Conservation (phyloP, 176 grass and related monocot species). For the Cenchrus americanus region DNA sequence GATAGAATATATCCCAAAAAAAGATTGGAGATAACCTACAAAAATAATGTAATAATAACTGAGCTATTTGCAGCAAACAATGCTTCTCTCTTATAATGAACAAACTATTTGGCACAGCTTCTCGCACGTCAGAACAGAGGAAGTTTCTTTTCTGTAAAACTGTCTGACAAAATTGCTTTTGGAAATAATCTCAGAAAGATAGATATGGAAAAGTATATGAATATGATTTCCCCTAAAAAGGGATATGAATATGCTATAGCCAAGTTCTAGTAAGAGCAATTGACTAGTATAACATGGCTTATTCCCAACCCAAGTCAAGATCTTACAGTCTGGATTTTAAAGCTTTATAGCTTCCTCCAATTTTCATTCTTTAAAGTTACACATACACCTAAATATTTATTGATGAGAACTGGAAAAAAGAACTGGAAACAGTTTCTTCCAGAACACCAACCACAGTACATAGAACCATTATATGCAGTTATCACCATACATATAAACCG, state of each 20-base stretch:
- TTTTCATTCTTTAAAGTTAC: neutral
- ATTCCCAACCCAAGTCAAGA: neutral
- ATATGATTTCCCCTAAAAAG: neutral
- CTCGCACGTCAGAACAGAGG: neutral
- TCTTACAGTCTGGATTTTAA: neutral
- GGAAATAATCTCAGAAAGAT: neutral
- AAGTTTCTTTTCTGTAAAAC: neutral
- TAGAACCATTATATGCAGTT: neutral
- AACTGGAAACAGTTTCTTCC: neutral
- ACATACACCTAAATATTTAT: neutral
- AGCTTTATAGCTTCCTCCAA: neutral
- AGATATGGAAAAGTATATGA: neutral
- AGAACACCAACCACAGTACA: neutral
- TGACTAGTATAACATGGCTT: neutral
- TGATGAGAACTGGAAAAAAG: neutral
- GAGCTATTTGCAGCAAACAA: neutral
- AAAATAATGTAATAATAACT: neutral
- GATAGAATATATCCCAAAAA: constrained; percentile 69
- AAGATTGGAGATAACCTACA: constrained; percentile 62
- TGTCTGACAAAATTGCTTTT: neutral
- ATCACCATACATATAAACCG: neutral
- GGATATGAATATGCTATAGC: neutral
- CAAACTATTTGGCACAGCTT: neutral
- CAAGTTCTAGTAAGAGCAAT: constrained; percentile 12
- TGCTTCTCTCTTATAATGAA: neutral